Evolutionary conservation across 805 yeast species (phyloP).

Genomic region (Pichia occidentalis): DNA sequence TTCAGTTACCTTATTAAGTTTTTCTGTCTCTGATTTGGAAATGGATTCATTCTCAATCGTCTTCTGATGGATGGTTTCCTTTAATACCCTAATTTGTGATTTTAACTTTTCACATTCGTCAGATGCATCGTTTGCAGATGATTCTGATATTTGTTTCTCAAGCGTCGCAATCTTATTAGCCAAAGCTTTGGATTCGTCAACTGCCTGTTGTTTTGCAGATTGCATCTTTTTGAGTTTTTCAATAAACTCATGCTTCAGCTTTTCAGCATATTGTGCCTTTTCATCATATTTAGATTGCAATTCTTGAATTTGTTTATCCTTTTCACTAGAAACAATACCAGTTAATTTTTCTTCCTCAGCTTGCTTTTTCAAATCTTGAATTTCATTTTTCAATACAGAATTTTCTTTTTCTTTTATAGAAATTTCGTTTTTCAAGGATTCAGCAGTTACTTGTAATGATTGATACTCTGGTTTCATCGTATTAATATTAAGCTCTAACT

Average conservation of each 20-base stretch:
- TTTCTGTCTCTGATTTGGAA: slow-evolving; percentile 3
- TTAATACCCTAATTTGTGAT: slow-evolving; percentile 14
- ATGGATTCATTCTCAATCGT: slow-evolving; percentile 8
- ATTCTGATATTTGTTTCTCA: slow-evolving; percentile 10
- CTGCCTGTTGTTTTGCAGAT: slow-evolving; percentile 18
- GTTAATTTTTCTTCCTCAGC: slow-evolving; percentile 42
- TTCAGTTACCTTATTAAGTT: not conserved
- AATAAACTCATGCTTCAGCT: slow-evolving; percentile 27
- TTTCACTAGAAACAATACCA: slow-evolving; percentile 14
- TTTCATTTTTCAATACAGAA: slow-evolving; percentile 43
- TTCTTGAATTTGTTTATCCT: slow-evolving; percentile 15
- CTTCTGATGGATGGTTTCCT: slow-evolving; percentile 14
- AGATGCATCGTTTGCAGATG: slow-evolving; percentile 4
- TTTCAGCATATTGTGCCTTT: slow-evolving; percentile 22
- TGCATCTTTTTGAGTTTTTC: slow-evolving; percentile 26
- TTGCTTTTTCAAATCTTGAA: slow-evolving; percentile 52
- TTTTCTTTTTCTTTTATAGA: slow-evolving; percentile 47
- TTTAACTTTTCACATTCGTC: slow-evolving; percentile 18
- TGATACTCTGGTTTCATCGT: slow-evolving; percentile 3
- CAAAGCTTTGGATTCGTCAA: slow-evolving; percentile 12
- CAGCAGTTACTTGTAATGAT: slow-evolving; percentile 16
- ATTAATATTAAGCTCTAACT: slow-evolving; percentile 16
- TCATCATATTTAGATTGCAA: slow-evolving; percentile 15
- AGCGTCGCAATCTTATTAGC: slow-evolving; percentile 20
- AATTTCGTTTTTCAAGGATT: slow-evolving; percentile 24